Evolutionary conservation across 768 basidiomycete genomes (phyloP).

Genomic region (Flagelloscypha sp.): DNA sequence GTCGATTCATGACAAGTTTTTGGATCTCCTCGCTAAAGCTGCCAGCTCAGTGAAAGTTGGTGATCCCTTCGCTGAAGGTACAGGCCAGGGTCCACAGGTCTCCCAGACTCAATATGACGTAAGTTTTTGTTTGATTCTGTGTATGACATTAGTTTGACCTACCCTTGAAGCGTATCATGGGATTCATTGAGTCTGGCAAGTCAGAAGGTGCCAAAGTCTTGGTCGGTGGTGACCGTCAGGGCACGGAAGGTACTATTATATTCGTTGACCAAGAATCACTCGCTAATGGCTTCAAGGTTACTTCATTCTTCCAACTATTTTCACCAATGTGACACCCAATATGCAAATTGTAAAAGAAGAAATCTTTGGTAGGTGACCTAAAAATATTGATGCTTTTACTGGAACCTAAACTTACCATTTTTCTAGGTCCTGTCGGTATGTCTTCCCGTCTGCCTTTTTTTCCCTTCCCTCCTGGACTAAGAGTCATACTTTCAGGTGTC

Average conservation of each 20-base stretch:
- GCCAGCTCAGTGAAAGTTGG: constrained; percentile 54
- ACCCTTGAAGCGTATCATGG: constrained; percentile 48
- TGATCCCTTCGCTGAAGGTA: constrained; percentile 53
- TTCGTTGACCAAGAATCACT: too few species aligned
- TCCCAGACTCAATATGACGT: constrained; percentile 70
- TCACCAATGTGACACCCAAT: constrained; percentile 49
- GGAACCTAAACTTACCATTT: constrained; percentile 58
- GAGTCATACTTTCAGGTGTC: too few species aligned
- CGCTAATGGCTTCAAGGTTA: too few species aligned
- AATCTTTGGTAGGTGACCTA: constrained; percentile 72
- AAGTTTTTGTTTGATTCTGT: constrained; percentile 17
- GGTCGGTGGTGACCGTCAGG: constrained; percentile 50
- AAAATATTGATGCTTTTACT: constrained; percentile 63
- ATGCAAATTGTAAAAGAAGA: constrained; percentile 66
- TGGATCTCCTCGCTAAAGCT: constrained; percentile 48
- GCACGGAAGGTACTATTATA: constrained; percentile 47
- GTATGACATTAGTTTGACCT: neutral
- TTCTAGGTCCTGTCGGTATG: constrained; percentile 18
- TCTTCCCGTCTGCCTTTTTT: neutral
- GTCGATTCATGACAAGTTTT: constrained; percentile 71
- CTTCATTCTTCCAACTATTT: constrained; percentile 63
- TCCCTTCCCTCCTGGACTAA: neutral
- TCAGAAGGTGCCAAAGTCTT: constrained; percentile 56
- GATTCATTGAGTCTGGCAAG: constrained; percentile 65
- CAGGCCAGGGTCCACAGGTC: constrained; percentile 73